These are phyloP conservation scores for Nepenthes mirabilis DNA, from an alignment of 148 eudicot genomes.

Conservation along the genomic window DNA sequence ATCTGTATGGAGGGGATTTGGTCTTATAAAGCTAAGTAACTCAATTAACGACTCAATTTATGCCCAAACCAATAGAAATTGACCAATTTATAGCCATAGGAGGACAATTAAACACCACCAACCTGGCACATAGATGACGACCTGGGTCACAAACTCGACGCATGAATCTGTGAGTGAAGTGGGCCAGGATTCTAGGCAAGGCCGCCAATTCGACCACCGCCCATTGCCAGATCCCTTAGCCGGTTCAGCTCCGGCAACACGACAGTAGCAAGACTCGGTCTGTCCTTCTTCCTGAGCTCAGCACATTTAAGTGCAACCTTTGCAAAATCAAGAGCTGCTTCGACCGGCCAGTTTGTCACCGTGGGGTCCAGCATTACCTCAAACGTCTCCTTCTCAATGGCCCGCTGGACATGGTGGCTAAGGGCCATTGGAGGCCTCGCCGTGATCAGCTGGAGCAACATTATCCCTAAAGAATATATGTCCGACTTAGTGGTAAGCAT, in stretches of 20 bases:
- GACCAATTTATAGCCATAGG: too few relatives aligned
- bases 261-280: slow-evolving; percentile 13
- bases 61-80: too few relatives aligned
- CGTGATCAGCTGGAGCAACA: slow-evolving; percentile 15
- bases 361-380: slow-evolving; percentile 11
- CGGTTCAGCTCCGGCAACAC: slow-evolving; percentile 14
- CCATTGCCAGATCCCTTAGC: slow-evolving; percentile 4
- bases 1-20: too few relatives aligned
- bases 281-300: slow-evolving; percentile 17
- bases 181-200: neutral
- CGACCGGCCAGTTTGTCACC: slow-evolving; percentile 14
- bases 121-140: too few relatives aligned
- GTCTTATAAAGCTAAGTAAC: too few relatives aligned
- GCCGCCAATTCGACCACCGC: neutral
- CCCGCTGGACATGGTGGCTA: slow-evolving; percentile 9
- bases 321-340: slow-evolving; percentile 11
- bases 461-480: slow-evolving; percentile 15
- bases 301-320: slow-evolving; percentile 11
- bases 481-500: slow-evolving; percentile 17
- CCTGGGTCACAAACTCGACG: too few relatives aligned
- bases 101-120: too few relatives aligned
- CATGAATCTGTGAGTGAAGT: too few relatives aligned
- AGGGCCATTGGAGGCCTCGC: slow-evolving; percentile 18
- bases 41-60: too few relatives aligned
- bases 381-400: slow-evolving; percentile 10